Evolutionary conservation across 345 rosid genomes (phyloP), one percentile per base, ranked within the genome.

Genomic region (Nasturtium officinale): DNA sequence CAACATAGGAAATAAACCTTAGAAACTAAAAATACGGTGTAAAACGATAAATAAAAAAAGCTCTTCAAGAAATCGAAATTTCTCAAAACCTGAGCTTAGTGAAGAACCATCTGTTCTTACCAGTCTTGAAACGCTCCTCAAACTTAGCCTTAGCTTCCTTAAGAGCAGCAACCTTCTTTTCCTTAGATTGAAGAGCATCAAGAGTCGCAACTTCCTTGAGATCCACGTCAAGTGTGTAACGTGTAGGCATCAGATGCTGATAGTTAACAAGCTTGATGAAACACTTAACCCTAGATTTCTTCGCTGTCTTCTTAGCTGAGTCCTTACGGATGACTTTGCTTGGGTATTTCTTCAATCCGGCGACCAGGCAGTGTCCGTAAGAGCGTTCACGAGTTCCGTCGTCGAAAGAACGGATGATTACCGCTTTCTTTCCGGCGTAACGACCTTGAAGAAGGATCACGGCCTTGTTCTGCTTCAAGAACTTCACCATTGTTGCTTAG

Each of bases 41-140:
- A 29, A 57, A 20, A 20, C 2, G 54, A 54, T 12, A 51, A 23
- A 23, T 23, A 23, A 23, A 23, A 2, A 69, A 69, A 28, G 37
- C 66, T 35, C 53, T 1, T 23, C 17, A 5, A n/a, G 32, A 48
- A 50, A 61, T 26, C 16, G 12, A 8, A 46, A 42, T 35, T 37
- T 20, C 54, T 80, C 65, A 83, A 54, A 85, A 85, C 87, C 85
- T 83, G 73, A 85, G 85, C 80, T 85, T 85, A 51, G 89, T 83
- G 23, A 85, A 85, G 75, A 83, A 85, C 89, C 89, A 85, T 52
- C 89, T 80, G 82, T 85, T 85, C 75, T 85, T 85, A 0, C 89
- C 89, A 0, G 89, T 83, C 73, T 85, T 85, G 76, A 85, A 85
- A 76, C 89, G 69, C 66, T 85, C 89, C 78, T 85, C 89, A 40